Base-by-base conservation (phyloP, 768 basidiomycete genomes). In the Coprinopsis sp. region DNA sequence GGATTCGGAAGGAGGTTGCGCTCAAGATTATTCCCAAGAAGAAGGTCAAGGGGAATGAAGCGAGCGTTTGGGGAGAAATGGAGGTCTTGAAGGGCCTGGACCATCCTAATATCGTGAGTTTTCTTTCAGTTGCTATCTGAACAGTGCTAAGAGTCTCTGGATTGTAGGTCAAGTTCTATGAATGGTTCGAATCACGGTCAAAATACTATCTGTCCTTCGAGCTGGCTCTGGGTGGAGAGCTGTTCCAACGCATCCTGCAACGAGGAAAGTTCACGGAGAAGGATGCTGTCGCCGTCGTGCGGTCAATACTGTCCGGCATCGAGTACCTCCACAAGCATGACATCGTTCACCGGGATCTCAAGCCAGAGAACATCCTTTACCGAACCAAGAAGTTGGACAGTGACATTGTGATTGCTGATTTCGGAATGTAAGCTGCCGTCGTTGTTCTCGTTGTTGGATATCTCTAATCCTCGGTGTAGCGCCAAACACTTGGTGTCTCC, bases 331-430 rank as follows among this genome's bases (percentile, higher is more conserved):
- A 99, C 57, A 74, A 84, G 2, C 81, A 97, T 58, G 85, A 89
- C 49, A 92, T 99, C 53, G 96, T 98, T 14, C 96, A 99, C 60
- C 81, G 96, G 3, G 95, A 99, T 60, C 78, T 99, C 51, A 98
- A 97, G 87, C 96, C 96, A 0, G 96, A 99, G 66, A 98, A 98
- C 61, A 94, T 99, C 49, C 73, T 99, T 3, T 97, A 91, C 61
- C 81, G 89, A 31, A 90, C 87, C 4, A 81, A 73, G 53, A 85
- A 80, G 2, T 60, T 73, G 8, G 73, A 85, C 14, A 90, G 88
- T n/a, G 87, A 87, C 52, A 77, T 98, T 40, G 94, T 99, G 47
- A 92, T 98, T 33, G 94, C 82, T 5, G 96, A 98, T 65, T 99
- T 99, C 59, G 96, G 96, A 54, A 97, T 99, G 90, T 91, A 55